Conservation (phyloP, 345 rosid genomes). For the Cardiospermum halicacabum region DNA sequence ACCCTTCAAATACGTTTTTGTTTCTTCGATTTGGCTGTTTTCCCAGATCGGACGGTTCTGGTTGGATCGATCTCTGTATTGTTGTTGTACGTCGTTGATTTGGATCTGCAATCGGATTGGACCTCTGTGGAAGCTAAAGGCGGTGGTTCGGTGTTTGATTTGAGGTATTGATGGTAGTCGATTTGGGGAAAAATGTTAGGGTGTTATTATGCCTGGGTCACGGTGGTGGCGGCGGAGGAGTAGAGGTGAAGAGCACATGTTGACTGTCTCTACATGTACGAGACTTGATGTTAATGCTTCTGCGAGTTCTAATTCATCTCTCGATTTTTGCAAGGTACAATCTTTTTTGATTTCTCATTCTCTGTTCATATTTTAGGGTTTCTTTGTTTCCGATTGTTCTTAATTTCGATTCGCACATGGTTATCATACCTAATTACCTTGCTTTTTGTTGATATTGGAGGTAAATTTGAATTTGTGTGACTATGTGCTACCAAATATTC, state of each 20-base stretch:
- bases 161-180: conserved; percentile 22
- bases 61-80: neutral
- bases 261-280: conserved; percentile 24
- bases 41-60: conserved; percentile 11
- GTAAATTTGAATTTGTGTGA: no score
- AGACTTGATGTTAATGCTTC: conserved; percentile 21
- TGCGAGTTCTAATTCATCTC: neutral
- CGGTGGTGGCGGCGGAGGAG: conserved; percentile 19
- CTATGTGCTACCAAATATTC: no score
- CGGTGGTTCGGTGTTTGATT: neutral
- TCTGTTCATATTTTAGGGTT: no score
- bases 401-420: no score
- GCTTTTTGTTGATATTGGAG: neutral
- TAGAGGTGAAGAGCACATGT: conserved; percentile 30
- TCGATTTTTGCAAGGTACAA: conserved; percentile 2
- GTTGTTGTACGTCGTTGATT: neutral
- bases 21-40: conserved; percentile 15
- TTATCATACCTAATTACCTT: no score
- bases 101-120: conserved; percentile 9
- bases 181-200: conserved; percentile 26
- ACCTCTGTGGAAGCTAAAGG: neutral
- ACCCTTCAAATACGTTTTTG: no score
- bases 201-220: conserved; percentile 18
- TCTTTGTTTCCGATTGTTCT: no score
- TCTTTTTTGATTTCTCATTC: neutral